Percentiles rank a stretch among this genome's conserved stretches.
These are phyloP conservation scores for Podospora pseudopauciseta DNA, from an alignment of 495 filamentous ascomycete species.

Conservation along the genomic window DNA sequence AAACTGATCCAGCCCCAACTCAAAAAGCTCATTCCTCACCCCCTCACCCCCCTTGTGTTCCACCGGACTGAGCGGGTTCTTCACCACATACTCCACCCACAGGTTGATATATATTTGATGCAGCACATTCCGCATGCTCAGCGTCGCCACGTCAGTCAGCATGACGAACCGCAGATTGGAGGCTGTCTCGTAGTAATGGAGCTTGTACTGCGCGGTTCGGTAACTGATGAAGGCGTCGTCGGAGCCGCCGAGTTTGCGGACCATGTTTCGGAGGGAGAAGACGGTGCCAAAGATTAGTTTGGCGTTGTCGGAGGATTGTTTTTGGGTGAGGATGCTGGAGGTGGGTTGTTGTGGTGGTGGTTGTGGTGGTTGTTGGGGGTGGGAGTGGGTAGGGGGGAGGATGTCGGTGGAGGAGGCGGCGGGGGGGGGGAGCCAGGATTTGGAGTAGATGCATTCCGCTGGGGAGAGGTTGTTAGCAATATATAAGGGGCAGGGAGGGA, in stretches of 20 bases:
- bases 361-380: neutral
- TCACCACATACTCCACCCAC: slow-evolving; percentile 95
- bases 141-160: slow-evolving; percentile 85
- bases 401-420: slow-evolving; percentile 22
- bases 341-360: slow-evolving; percentile 27
- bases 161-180: slow-evolving; percentile 95
- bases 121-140: slow-evolving; percentile 85
- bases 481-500: too few relatives aligned
- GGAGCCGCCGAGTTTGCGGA: slow-evolving; percentile 84
- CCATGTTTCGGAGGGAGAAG: slow-evolving; percentile 95
- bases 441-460: slow-evolving; percentile 97
- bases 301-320: slow-evolving; percentile 74
- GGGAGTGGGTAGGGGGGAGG: slow-evolving; percentile 29
- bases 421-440: slow-evolving; percentile 46
- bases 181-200: slow-evolving; percentile 98
- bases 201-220: slow-evolving; percentile 90
- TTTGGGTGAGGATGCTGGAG: slow-evolving; percentile 19
- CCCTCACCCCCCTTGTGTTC: slow-evolving; percentile 87
- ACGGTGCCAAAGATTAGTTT: slow-evolving; percentile 96
- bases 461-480: neutral
- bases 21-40: slow-evolving; percentile 92
- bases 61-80: slow-evolving; percentile 84
- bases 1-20: slow-evolving; percentile 85
- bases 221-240: slow-evolving; percentile 91
- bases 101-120: slow-evolving; percentile 99